Conservation (phyloP, 2,329 filamentous ascomycete genomes). For the Xylariaceae sp. region DNA sequence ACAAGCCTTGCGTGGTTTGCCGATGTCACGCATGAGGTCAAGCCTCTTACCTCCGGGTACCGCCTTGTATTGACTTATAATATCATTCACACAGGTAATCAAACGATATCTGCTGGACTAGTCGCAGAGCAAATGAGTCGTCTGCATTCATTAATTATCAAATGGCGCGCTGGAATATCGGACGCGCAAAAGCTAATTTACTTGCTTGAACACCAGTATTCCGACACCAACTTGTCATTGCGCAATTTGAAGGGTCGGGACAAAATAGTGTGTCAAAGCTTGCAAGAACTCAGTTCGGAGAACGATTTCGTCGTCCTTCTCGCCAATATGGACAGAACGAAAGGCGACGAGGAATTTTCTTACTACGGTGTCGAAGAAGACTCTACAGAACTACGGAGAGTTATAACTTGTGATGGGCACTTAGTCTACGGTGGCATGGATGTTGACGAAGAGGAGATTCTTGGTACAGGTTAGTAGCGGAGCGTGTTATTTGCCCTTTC, state of each 20-base stretch:
- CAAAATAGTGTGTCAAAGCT: conserved; percentile 13
- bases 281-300: conserved; percentile 16
- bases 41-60: conserved; percentile 45
- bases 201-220: conserved; percentile 31
- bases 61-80: conserved; percentile 54
- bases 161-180: conserved; percentile 6
- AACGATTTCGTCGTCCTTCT: conserved; percentile 23
- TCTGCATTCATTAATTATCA: conserved; percentile 14
- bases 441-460: conserved; percentile 11
- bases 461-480: conserved; percentile 7
- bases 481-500: no score
- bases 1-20: conserved; percentile 47
- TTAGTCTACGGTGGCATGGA: background rate
- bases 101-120: conserved; percentile 14
- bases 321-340: conserved; percentile 22
- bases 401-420: conserved; percentile 11
- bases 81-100: conserved; percentile 39
- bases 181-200: conserved; percentile 14
- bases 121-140: conserved; percentile 13
- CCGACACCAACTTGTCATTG: conserved; percentile 23
- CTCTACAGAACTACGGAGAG: conserved; percentile 1
- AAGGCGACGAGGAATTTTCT: background rate
- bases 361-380: conserved; percentile 3
- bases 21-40: conserved; percentile 52
- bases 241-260: conserved; percentile 31